Base-by-base conservation (phyloP, 2,329 filamentous ascomycete genomes). In the Sarocladium strictum region DNA sequence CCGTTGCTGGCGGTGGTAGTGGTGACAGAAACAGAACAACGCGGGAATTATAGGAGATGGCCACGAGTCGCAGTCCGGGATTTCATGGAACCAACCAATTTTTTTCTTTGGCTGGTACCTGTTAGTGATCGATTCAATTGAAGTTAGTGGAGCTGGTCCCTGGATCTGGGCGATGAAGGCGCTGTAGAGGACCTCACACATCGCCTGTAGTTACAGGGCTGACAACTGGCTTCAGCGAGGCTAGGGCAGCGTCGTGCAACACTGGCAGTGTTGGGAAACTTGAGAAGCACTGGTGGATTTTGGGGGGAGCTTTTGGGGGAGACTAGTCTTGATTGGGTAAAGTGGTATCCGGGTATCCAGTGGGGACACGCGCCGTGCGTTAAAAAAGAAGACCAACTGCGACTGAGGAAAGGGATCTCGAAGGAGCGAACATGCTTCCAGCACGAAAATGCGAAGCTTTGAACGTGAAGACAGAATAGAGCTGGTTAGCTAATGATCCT, bases 21-120 rank as follows among this genome's bases (percentile, higher is more conserved):
- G 33, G 47, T 26, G 15, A 21, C 47, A 51, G 47, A 33, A 35
- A 9, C 47, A 51, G 10, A 35, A 15, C 4, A 23, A 51, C 47
- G 47, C 47, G 47, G 47, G 47, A 51, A 51, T 51, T 51, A 51
- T 51, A 51, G 47, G 47, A 51, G 47, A 35, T 35, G 47, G 47
- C 27, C 19, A 17, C 47, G 47, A 33, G n/a, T 12, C 11, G 5
- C 47, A 14, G 27, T 7, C 47, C 47, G 47, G 47, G 47, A 51
- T 35, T 33, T 51, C 47, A 27, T 15, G 47, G 47, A 51, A 51
- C 27, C 27, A 33, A 35, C 12, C 19, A 14, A 11, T 51, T 51
- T 51, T 24, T 51, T 51, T 51, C 19, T 26, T 17, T 4, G 14
- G 24, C 6, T 14, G 10, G 6, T 26, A 11, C n/a, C 43, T 47